Base-by-base conservation (phyloP, 352 stramenopile genomes). In the Phytophthora tentaculata region DNA sequence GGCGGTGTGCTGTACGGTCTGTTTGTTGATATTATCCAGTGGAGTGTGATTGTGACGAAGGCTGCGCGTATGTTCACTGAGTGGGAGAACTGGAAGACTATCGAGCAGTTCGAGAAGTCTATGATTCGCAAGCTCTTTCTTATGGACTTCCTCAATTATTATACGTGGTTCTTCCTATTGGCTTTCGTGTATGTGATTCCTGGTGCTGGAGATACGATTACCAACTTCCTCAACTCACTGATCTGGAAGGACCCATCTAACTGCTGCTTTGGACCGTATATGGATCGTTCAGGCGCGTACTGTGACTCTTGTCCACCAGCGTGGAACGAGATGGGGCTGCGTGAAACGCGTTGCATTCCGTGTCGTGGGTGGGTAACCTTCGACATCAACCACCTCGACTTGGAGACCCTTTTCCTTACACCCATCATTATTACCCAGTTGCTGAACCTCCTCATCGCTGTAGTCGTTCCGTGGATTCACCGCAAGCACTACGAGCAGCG, bases 131-230 rank as follows among this genome's bases (percentile, higher is more conserved):
- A 93, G 56, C 61, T 95, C 13, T 95, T 95, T 44, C 56, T 91
- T 44, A 93, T 95, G 84, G 86, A 95, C 52, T 95, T 95, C 52
- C 81, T 95, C 66, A 95, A 95, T 74, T 93, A 93, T 75, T 95
- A 93, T 73, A 95, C 85, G 65, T 95, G 86, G 86, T 95, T 95
- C 67, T 93, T 95, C 60, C 63, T 92, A 29, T 70, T 95, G 22
- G 86, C 86, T n/a, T 95, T 95, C 63, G 81, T 95, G 41, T 95
- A 95, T 47, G 86, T 95, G 54, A 80, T 95, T 61, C 86, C 86
- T 1, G 86, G 86, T 17, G 80, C 77, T n/a, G 86, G 86, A 20
- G 83, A 95, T 74, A 84, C 80, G 13, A 91, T 95, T 63, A 95
- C 84, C 44, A 93, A 90, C 47, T 83, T 89, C 23, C 71, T 95